These are phyloP conservation scores for Pseudogymnoascus destructans DNA, from an alignment of 2,329 filamentous ascomycete genomes.

Conservation along the genomic window DNA sequence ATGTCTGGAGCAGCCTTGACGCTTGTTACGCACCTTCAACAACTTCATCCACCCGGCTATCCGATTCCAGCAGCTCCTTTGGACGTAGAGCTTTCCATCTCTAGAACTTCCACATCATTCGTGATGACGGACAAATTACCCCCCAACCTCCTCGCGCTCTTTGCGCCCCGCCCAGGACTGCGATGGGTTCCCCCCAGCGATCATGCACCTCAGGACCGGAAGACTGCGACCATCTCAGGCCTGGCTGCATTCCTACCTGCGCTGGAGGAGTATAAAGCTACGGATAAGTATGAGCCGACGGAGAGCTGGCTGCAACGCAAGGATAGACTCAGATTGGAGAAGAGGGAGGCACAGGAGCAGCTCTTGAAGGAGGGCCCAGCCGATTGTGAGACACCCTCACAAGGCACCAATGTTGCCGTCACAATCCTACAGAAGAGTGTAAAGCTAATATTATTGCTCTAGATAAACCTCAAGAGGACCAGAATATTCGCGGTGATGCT, in stretches of 20 bases:
- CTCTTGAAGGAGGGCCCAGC: constrained; percentile 23
- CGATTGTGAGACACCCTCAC: constrained; percentile 18
- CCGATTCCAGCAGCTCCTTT: not conserved
- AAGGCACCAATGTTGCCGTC: not conserved
- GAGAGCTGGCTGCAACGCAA: constrained; percentile 88
- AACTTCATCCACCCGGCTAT: not conserved
- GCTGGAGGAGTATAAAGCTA: constrained; percentile 64
- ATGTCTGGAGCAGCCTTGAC: not conserved
- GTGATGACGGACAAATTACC: constrained; percentile 93
- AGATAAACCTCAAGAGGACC: constrained; percentile 76
- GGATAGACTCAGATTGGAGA: constrained; percentile 73
- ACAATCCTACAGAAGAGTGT: not conserved
- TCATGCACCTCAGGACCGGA: constrained; percentile 68
- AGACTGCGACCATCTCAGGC: constrained; percentile 58
- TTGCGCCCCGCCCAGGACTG: constrained; percentile 83
- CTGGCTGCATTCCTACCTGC: constrained; percentile 63
- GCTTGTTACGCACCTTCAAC: not conserved
- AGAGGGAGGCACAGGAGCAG: constrained; percentile 53
- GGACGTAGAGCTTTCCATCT: not conserved
- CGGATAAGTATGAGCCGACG: constrained; percentile 63
- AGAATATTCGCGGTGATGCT: constrained; percentile 81
- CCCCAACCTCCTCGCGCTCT: constrained; percentile 81
- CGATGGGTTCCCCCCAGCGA: constrained; percentile 79
- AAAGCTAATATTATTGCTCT: constrained; percentile 10
- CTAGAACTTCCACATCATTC: not conserved